A percentile compares a stretch with the other conserved stretches of the same genome.
These are phyloP conservation scores for Creolimax fragrantissima DNA, from an alignment of 78 protist species.

Conservation along the genomic window DNA sequence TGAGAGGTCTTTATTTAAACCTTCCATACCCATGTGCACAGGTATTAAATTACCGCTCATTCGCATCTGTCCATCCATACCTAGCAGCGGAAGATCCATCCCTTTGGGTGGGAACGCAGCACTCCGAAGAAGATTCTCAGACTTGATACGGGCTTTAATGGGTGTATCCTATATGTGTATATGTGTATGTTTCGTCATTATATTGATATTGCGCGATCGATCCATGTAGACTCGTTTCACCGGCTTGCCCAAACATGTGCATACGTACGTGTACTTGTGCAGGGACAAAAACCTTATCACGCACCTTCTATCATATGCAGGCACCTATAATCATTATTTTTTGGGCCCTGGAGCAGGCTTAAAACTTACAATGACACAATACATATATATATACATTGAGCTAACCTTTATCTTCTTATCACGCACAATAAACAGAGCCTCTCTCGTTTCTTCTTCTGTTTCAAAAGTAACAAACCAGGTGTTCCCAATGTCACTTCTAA, in stretches of 20 bases:
- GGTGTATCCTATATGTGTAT: neutral
- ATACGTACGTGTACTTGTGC: neutral
- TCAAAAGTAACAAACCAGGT: constrained; percentile 8
- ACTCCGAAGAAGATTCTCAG: neutral
- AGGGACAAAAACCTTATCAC: neutral
- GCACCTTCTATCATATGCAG: neutral
- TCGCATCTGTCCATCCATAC: neutral
- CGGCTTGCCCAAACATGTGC: neutral
- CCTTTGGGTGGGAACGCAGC: neutral
- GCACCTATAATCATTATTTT: neutral
- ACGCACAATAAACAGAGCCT: neutral
- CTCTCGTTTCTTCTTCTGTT: neutral
- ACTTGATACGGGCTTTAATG: neutral
- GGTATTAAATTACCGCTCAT: neutral
- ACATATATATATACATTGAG: too few species aligned
- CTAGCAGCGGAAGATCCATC: neutral
- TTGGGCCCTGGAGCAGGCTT: too few species aligned
- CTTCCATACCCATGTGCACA: neutral
- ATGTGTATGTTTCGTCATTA: neutral
- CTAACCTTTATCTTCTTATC: neutral
- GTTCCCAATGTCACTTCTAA: neutral
- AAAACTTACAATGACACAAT: too few species aligned
- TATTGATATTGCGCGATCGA: neutral
- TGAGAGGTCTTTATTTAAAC: neutral
- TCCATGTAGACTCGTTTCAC: neutral